Conservation (phyloP, 768 basidiomycete genomes). For the Hemileccinum rubropunctum region DNA sequence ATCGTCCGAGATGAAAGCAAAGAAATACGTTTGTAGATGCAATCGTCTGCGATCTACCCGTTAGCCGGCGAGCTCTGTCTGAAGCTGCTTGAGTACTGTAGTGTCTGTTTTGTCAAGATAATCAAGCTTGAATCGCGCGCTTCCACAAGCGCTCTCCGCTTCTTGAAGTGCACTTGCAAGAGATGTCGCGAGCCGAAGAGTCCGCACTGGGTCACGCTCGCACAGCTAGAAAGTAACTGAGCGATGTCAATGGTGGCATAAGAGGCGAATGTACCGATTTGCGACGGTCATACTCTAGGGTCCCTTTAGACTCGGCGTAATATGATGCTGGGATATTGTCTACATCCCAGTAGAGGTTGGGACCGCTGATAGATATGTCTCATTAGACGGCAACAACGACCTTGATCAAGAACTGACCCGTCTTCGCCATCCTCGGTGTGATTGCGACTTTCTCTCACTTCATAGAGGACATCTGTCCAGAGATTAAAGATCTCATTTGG, state of each 20-base stretch:
- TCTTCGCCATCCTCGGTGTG: conserved; percentile 35
- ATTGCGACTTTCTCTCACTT: conserved; percentile 69
- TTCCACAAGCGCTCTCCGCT: conserved; percentile 60
- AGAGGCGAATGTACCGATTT: conserved; percentile 49
- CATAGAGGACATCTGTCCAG: conserved; percentile 87
- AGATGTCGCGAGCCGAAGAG: conserved; percentile 56
- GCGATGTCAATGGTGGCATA: conserved; percentile 1
- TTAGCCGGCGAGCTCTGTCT: conserved; percentile 41
- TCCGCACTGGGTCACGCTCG: conserved; percentile 70
- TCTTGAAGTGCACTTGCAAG: conserved; percentile 58
- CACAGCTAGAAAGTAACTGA: conserved; percentile 52
- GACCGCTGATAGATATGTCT: conserved; percentile 19
- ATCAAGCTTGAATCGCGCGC: conserved; percentile 55
- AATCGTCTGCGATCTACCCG: background rate
- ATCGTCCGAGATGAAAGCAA: background rate
- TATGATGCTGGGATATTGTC: conserved; percentile 55
- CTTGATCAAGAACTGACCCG: conserved; percentile 23
- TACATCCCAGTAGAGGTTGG: conserved; percentile 70
- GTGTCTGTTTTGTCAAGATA: conserved; percentile 71
- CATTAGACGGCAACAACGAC: background rate
- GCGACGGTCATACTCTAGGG: conserved; percentile 74
- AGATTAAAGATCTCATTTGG: conserved; percentile 77
- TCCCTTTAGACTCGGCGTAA: conserved; percentile 64
- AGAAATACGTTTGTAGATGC: background rate
- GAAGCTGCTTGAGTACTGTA: conserved; percentile 69